A percentile compares a stretch with the other conserved stretches of the same genome.
phyloP scores from a whole-genome alignment of 2,329 filamentous ascomycete species.

The Fusarium continuum region DNA sequence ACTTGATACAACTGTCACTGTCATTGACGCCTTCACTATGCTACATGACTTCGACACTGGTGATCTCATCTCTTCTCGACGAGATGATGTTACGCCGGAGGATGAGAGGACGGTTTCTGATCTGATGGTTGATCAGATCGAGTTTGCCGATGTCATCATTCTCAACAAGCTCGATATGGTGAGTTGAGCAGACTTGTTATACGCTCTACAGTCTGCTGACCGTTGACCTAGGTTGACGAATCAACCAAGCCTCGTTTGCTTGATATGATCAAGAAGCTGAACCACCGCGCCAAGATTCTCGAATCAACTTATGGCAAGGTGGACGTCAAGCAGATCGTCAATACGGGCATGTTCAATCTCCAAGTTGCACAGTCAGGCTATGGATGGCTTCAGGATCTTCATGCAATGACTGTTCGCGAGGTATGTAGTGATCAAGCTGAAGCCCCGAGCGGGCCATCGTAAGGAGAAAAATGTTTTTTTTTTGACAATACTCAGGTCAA shows the following conservation, averaged over 20 bases:
- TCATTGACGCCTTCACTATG: conserved; percentile 78
- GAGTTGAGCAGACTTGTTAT: neutral
- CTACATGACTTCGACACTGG: conserved; percentile 76
- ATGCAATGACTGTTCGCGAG: conserved; percentile 71
- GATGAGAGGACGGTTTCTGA: conserved; percentile 80
- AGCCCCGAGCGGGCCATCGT: no score
- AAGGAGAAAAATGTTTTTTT: no score
- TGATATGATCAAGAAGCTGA: conserved; percentile 67
- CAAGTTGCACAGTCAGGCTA: conserved; percentile 70
- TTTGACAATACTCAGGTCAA: conserved; percentile 48
- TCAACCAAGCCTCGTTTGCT: conserved; percentile 57
- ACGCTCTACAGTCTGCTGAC: neutral
- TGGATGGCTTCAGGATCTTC: conserved; percentile 76
- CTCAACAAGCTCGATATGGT: conserved; percentile 77
- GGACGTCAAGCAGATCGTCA: conserved; percentile 69
- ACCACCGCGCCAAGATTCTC: conserved; percentile 72
- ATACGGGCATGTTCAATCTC: conserved; percentile 72
- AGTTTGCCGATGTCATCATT: conserved; percentile 78
- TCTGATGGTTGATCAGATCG: conserved; percentile 79
- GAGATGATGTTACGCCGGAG: conserved; percentile 69
- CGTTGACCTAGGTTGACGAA: conserved; percentile 47
- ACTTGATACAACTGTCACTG: conserved; percentile 76
- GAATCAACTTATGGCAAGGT: conserved; percentile 68
- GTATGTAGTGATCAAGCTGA: conserved; percentile 45
- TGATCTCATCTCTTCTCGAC: conserved; percentile 72